Base-by-base conservation (phyloP, 352 stramenopile species). In the Phytophthora aleatoria region DNA sequence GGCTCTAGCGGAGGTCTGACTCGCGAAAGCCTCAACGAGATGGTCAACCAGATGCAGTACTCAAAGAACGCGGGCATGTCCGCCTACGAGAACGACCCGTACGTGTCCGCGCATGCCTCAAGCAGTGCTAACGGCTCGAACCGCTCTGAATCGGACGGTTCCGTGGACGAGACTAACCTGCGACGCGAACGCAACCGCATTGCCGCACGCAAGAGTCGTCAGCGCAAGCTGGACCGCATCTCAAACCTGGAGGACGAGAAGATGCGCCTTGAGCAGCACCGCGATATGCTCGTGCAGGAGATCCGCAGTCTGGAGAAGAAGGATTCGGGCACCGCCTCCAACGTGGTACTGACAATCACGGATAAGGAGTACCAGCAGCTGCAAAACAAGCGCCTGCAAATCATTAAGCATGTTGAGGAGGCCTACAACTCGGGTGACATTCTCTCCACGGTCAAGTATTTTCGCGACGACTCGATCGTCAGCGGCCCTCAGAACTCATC, bases 381-480 rank as follows among this genome's bases (percentile, higher is more conserved):
- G 13, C 87, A 95, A 74, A 76, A 74, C 47, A 79, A 83, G 36
- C 85, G 87, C n/a, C 66, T 89, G 47, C 76, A 89, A 52, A 90
- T 94, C 61, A 95, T 95, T 56, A 88, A 92, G 61, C 78, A 77
- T 39, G 74, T 95, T 7, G 83, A 93, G 48, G 74, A 90, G 26
- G 85, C 86, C 27, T 95, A 94, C 73, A 94, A 94, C 69, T 80
- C 73, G 35, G 81, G 83, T 7, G 83, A 92, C 54, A 92, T 95
- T 33, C 71, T 88, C 11, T 81, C 84, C 16, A 91, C 81, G 33
- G 75, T 92, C 55, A 73, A 91, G 68, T 87, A 90, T 61, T 87
- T 95, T 47, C 87, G 87, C n/a, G 87, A 95, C 59, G 87, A 95
- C 64, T 95, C 87, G 67, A 95, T 95, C 63, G 83, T 95, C 35